Percentiles rank a stretch among this genome's conserved stretches.
These are phyloP conservation scores for Candida silvatica DNA, from an alignment of 805 yeast genomes.

Conservation along the genomic window DNA sequence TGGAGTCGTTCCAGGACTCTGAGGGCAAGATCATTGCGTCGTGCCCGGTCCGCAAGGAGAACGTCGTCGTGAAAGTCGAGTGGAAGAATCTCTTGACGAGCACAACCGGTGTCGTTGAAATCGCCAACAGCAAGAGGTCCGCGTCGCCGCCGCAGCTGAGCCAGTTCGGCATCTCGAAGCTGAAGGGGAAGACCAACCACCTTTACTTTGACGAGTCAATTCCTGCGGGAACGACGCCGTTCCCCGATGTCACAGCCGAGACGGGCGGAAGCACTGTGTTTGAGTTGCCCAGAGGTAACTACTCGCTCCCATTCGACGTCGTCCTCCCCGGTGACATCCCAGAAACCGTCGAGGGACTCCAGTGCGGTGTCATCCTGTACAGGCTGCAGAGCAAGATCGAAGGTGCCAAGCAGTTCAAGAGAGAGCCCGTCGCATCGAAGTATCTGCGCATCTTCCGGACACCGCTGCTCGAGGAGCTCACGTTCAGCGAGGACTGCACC, in stretches of 20 bases:
- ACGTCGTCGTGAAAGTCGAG: conserved; percentile 31
- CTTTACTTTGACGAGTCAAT: conserved; percentile 3
- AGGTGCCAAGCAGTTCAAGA: conserved; percentile 8
- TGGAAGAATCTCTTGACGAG: conserved; percentile 40
- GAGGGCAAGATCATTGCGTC: conserved; percentile 20
- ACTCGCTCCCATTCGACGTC: conserved; percentile 38
- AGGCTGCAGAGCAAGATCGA: conserved; percentile 24
- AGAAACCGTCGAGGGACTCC: conserved; percentile 44
- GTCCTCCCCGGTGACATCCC: conserved; percentile 37
- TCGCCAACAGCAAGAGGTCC: conserved; percentile 34
- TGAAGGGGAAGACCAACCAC: conserved; percentile 1
- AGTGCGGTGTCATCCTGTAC: conserved; percentile 33
- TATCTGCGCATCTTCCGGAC: conserved; percentile 37
- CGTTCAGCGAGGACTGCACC: conserved; percentile 33
- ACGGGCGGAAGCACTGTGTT: conserved; percentile 14
- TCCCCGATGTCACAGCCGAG: conserved; percentile 15
- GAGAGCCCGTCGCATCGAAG: conserved; percentile 14
- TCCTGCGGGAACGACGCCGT: conserved; percentile 24
- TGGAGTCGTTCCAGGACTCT: conserved; percentile 22
- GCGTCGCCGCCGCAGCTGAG: not conserved
- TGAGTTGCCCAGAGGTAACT: conserved; percentile 42
- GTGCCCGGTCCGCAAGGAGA: conserved; percentile 29
- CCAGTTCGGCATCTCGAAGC: not conserved
- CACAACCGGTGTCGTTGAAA: conserved; percentile 28
- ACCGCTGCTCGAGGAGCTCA: conserved; percentile 30